Base-by-base conservation (phyloP, 2,329 filamentous ascomycete species). In the Elsinoe batatas region DNA sequence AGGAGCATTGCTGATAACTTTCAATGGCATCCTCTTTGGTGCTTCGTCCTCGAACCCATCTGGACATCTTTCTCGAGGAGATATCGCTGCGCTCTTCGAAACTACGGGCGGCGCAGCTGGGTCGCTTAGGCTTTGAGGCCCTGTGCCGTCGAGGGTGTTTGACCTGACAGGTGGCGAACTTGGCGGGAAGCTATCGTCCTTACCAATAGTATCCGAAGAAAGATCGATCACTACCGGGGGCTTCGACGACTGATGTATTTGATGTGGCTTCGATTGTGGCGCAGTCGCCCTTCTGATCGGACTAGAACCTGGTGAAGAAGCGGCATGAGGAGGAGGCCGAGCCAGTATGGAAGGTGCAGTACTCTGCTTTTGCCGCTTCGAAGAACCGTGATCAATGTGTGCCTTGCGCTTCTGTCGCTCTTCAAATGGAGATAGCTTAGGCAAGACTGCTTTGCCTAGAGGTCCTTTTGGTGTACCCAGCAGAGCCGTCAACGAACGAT, bases 371-470 rank as follows among this genome's bases (percentile, higher is more conserved):
- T 67, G 67, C 53, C 73, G 65, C 58, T 76, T 76, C 3, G 67
- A 58, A 1, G 68, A 62, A 51, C 69, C 64, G 2, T 60, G 35
- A 47, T 65, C 64, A 35, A 43, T 62, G 47, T 64, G 76, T 17
- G 40, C 37, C 30, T 55, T 55, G 13, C 53, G 38, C 53, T 55
- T 55, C 32, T 46, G 73, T 36, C 77, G 72, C 55, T 80, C 71
- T 60, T 89, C 85, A 59, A 81, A 88, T 0, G 86, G 85, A 1
- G 85, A 87, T 53, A 77, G 76, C 6, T 65, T 69, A 0, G 81
- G 77, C 3, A 84, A 64, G 2, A 74, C 61, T 2, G 84, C 78
- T 63, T 83, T 83, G 0, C 82, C 82, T 62, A 82, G 76, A 7
- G 81, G 78, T 0, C 83, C 80, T 55, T 78, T 83, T 10, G 81